phyloP scores from a whole-genome alignment of 192 early-diverging fungal species.

The Nowakowskiella sp. region DNA sequence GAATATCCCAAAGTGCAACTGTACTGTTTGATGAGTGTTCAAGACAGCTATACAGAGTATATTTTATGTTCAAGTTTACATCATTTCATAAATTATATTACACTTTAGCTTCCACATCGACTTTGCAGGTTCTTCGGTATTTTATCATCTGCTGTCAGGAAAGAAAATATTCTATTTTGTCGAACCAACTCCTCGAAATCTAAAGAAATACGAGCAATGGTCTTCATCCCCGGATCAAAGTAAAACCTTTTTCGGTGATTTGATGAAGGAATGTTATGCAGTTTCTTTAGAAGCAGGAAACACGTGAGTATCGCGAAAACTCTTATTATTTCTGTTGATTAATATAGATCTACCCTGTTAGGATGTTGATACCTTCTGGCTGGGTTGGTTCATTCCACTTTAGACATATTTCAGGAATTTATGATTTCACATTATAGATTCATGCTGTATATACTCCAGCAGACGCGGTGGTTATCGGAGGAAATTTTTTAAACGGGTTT shows the following conservation, averaged over 20 bases:
- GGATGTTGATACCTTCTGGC: slow-evolving; percentile 84
- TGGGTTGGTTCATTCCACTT: slow-evolving; percentile 39
- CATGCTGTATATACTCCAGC: slow-evolving; percentile 86
- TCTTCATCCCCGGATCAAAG: slow-evolving; percentile 77
- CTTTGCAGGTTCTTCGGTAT: slow-evolving; percentile 79
- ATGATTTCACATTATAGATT: slow-evolving; percentile 46
- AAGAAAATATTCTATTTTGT: slow-evolving; percentile 87
- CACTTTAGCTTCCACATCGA: slow-evolving; percentile 59
- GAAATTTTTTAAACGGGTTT: slow-evolving; percentile 84
- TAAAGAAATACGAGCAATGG: slow-evolving; percentile 88
- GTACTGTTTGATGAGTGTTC: slow-evolving; percentile 90
- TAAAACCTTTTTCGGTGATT: slow-evolving; percentile 72
- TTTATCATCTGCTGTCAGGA: slow-evolving; percentile 83
- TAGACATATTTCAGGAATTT: background rate
- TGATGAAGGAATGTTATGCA: slow-evolving; percentile 69
- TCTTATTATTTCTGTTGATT: slow-evolving; percentile 1
- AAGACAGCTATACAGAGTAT: slow-evolving; percentile 82
- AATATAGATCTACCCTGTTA: too few species aligned
- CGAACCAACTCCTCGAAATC: slow-evolving; percentile 68
- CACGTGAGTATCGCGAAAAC: slow-evolving; percentile 57
- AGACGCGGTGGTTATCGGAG: slow-evolving; percentile 85
- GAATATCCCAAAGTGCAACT: slow-evolving; percentile 83
- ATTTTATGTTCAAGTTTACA: background rate
- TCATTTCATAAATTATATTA: background rate
- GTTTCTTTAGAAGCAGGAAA: slow-evolving; percentile 71